Conservation (phyloP, 768 basidiomycete genomes). For the Boletus bicolor region DNA sequence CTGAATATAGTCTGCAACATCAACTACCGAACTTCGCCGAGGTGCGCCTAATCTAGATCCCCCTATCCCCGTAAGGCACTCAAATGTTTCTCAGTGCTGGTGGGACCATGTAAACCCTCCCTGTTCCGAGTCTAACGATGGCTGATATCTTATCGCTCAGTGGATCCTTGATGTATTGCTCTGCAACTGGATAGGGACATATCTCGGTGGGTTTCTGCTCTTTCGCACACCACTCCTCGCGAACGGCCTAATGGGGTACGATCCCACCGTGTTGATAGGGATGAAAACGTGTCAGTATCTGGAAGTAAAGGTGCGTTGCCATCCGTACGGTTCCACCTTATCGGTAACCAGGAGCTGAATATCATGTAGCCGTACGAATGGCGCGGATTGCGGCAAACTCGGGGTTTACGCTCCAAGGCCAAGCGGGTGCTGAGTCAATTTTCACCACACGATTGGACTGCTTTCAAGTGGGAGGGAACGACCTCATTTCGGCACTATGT, state of each 20-base stretch:
- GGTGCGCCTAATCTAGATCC: slow-evolving; percentile 42
- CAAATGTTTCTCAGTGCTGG: slow-evolving; percentile 60
- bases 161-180: slow-evolving; percentile 85
- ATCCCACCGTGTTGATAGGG: slow-evolving; percentile 39
- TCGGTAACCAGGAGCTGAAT: neutral
- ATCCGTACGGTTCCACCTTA: neutral
- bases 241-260: slow-evolving; percentile 13
- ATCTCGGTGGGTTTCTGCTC: slow-evolving; percentile 52
- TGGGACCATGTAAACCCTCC: slow-evolving; percentile 77
- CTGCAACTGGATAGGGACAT: slow-evolving; percentile 88
- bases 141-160: slow-evolving; percentile 37
- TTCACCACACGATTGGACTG: slow-evolving; percentile 83
- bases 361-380: slow-evolving; percentile 69
- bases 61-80: slow-evolving; percentile 21
- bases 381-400: slow-evolving; percentile 78
- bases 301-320: slow-evolving; percentile 68
- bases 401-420: slow-evolving; percentile 75
- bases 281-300: slow-evolving; percentile 87
- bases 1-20: slow-evolving; percentile 85
- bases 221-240: slow-evolving; percentile 9
- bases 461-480: slow-evolving; percentile 84
- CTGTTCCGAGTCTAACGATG: neutral
- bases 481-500: slow-evolving; percentile 73
- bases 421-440: slow-evolving; percentile 79
- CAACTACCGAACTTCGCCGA: slow-evolving; percentile 87